phyloP scores from a whole-genome alignment of 2,329 filamentous ascomycete genomes.

The Cadophora sp. region DNA sequence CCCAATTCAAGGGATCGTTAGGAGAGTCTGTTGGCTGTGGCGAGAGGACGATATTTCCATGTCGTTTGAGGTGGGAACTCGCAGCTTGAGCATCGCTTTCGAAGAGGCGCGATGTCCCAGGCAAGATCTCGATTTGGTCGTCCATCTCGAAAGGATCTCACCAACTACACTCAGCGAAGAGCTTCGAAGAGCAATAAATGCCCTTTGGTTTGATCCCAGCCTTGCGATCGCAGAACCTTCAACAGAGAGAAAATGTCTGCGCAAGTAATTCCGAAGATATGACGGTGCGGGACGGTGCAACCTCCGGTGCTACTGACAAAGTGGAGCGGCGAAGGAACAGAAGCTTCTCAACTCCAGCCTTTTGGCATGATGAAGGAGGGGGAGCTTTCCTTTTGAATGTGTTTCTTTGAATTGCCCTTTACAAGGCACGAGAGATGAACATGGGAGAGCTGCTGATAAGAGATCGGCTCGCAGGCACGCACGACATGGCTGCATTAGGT shows the following conservation, averaged over 20 bases:
- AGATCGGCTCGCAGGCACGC: constrained; percentile 11
- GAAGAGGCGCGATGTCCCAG: constrained; percentile 31
- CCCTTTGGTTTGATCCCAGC: constrained; percentile 5
- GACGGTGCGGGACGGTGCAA: neutral
- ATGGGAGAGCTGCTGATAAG: constrained; percentile 15
- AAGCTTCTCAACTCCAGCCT: constrained; percentile 4
- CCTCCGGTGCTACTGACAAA: constrained; percentile 6
- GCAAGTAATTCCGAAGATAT: neutral
- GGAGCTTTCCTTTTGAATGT: constrained; percentile 6
- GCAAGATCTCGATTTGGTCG: constrained; percentile 17
- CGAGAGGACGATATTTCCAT: constrained; percentile 56
- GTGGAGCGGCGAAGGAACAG: constrained; percentile 3
- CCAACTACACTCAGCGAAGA: neutral
- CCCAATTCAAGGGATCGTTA: constrained; percentile 61
- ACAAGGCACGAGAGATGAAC: neutral
- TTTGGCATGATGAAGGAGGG: neutral
- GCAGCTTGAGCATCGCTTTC: constrained; percentile 31
- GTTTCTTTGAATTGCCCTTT: neutral
- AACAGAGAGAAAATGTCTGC: constrained; percentile 1
- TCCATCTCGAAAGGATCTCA: neutral
- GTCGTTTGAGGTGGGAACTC: constrained; percentile 35
- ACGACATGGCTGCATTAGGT: constrained; percentile 8
- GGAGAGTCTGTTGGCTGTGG: constrained; percentile 60
- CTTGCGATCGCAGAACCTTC: neutral
- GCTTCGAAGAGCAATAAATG: neutral